Evolutionary conservation across 108 stramenopile genomes (phyloP).

Genomic region (Cyclostephanos tholiformis): DNA sequence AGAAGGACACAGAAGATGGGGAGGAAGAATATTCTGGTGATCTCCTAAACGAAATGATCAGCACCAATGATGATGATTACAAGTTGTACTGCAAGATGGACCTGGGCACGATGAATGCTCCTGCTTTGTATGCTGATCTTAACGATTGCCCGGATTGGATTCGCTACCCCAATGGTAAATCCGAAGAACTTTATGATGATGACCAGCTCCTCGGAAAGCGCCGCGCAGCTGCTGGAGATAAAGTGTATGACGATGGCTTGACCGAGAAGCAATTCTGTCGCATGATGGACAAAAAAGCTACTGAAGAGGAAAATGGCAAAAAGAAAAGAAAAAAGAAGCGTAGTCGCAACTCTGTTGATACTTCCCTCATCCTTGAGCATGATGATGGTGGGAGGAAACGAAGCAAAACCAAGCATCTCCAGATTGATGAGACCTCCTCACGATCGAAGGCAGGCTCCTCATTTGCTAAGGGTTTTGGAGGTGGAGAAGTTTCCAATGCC

Average conservation of each 20-base stretch:
- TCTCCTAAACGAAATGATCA: constrained; percentile 82
- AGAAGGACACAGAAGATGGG: constrained; percentile 63
- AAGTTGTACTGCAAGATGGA: constrained; percentile 86
- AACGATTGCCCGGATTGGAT: constrained; percentile 88
- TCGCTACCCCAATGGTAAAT: constrained; percentile 53
- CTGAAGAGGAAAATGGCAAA: constrained; percentile 55
- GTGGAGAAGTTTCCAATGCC: constrained; percentile 55
- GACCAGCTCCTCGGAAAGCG: constrained; percentile 55
- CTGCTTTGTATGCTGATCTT: constrained; percentile 55
- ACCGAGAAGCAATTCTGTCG: constrained; percentile 92
- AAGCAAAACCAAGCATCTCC: constrained; percentile 25
- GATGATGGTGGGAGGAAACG: constrained; percentile 33
- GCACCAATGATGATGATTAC: constrained; percentile 90
- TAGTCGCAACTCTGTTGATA: constrained; percentile 42
- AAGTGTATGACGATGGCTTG: constrained; percentile 90
- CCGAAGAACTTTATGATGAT: constrained; percentile 33
- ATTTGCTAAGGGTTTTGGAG: constrained; percentile 9
- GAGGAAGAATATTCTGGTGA: constrained; percentile 67
- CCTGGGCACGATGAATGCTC: constrained; percentile 36
- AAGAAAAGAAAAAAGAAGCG: constrained; percentile 54
- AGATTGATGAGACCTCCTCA: constrained; percentile 19
- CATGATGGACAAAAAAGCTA: constrained; percentile 84
- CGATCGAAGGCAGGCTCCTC: constrained; percentile 12
- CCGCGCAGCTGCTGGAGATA: constrained; percentile 64
- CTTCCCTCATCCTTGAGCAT: constrained; percentile 41